Percentiles rank a stretch among this genome's conserved stretches.
Evolutionary conservation across 1,284 basidiomycete species (phyloP).

Genomic region (Neotropicomus parvogracilis): DNA sequence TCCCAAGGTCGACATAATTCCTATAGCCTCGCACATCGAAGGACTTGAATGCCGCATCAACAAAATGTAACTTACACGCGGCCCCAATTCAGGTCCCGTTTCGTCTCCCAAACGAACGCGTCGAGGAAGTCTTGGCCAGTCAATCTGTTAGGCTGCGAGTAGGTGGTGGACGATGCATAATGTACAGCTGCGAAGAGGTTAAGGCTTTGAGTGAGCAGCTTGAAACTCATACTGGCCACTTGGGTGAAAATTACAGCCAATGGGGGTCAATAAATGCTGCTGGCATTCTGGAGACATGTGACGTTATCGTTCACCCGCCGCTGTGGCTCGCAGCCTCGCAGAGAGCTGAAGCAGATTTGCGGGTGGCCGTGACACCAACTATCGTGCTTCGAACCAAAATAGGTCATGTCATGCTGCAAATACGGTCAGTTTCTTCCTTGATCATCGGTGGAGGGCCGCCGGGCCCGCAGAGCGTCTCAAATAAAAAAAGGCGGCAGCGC

Average conservation of each 20-base stretch:
- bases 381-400: background rate
- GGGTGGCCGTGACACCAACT: too few relatives aligned
- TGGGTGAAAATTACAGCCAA: background rate
- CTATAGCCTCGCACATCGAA: slow-evolving; percentile 2
- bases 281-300: background rate
- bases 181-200: slow-evolving; percentile 8
- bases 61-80: slow-evolving; percentile 14
- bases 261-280: background rate
- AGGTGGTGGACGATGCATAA: slow-evolving; percentile 11
- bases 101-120: slow-evolving; percentile 17
- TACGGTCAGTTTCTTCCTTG: too few relatives aligned
- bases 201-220: background rate
- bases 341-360: too few relatives aligned
- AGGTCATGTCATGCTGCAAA: background rate
- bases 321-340: background rate
- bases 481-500: too few relatives aligned
- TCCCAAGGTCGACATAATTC: slow-evolving; percentile 14
- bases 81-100: slow-evolving; percentile 15
- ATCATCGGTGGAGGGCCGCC: background rate
- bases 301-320: background rate
- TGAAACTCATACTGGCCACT: slow-evolving; percentile 6
- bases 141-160: slow-evolving; percentile 13
- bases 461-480: too few relatives aligned
- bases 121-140: slow-evolving; percentile 17
- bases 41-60: background rate